Percentiles rank a stretch among this genome's conserved stretches.
Evolutionary conservation across 2,329 filamentous ascomycete species (phyloP).

Genomic region (Claviceps quebecensis): DNA sequence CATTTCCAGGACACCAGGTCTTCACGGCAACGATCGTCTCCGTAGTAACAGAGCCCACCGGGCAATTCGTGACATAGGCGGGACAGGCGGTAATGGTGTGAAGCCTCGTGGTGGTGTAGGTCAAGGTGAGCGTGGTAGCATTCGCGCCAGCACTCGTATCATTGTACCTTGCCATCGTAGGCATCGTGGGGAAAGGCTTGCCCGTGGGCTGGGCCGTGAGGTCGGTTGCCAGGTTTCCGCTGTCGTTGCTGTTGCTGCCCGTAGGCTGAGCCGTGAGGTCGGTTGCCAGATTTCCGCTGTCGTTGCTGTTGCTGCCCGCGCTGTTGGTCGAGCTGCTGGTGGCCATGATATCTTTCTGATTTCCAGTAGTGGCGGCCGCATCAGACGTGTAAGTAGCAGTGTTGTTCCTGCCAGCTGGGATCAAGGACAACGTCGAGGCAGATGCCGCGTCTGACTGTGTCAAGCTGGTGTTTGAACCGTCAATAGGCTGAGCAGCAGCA

Average conservation of each 20-base stretch:
- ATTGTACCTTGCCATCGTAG: constrained; percentile 9
- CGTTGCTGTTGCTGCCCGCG: too few relatives aligned
- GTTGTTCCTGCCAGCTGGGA: background rate
- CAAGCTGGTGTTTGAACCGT: background rate
- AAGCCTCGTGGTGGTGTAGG: constrained; percentile 14
- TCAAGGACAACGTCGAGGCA: background rate
- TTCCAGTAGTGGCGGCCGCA: background rate
- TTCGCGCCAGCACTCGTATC: constrained; percentile 8
- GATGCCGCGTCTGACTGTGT: background rate
- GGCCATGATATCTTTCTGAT: background rate
- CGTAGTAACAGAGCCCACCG: constrained; percentile 17
- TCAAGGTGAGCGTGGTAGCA: constrained; percentile 14
- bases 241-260: too few relatives aligned
- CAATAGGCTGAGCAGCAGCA: background rate
- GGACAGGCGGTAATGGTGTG: constrained; percentile 21
- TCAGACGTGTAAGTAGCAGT: background rate
- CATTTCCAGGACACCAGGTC: constrained; percentile 22
- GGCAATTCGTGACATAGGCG: constrained; percentile 14
- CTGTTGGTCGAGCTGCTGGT: background rate
- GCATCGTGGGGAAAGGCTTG: constrained; percentile 2
- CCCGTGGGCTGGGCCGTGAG: constrained; percentile 2
- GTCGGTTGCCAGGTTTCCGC: too few relatives aligned
- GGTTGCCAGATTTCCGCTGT: too few relatives aligned
- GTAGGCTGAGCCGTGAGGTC: too few relatives aligned
- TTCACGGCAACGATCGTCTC: constrained; percentile 16